phyloP scores from a whole-genome alignment of 441 rosid genomes.

The Jatropha podagrica region DNA sequence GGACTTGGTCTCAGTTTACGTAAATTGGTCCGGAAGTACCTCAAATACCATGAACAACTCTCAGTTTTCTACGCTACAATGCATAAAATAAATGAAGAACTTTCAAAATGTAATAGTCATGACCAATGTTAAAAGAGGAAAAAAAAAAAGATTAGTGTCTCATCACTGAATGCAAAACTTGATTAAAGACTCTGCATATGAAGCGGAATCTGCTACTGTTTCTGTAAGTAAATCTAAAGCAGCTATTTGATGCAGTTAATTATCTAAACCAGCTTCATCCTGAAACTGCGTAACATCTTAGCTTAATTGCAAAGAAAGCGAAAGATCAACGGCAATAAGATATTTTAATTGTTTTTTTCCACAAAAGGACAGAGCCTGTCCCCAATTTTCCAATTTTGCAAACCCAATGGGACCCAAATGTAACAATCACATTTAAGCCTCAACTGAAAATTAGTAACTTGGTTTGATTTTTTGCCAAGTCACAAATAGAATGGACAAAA shows the following conservation, averaged over 20 bases:
- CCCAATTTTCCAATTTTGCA: background rate
- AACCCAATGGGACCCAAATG: background rate
- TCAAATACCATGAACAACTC: background rate
- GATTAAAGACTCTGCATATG: background rate
- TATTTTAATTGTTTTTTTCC: background rate
- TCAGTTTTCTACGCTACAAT: no score
- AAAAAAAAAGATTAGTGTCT: background rate
- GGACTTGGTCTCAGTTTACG: no score
- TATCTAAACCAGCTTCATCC: background rate
- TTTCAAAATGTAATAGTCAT: no score
- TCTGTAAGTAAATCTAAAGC: background rate
- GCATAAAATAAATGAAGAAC: no score
- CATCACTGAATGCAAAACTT: background rate
- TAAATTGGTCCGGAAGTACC: no score
- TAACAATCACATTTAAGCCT: background rate
- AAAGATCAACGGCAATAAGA: background rate
- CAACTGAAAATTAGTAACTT: background rate
- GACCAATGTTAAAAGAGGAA: background rate
- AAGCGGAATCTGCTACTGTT: background rate
- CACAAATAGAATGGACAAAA: background rate
- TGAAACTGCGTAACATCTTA: background rate
- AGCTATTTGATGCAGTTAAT: background rate
- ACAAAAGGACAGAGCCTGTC: background rate
- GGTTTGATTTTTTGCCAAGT: background rate
- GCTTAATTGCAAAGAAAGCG: background rate